Evolutionary conservation across 2,329 filamentous ascomycete species (phyloP), one percentile per base, ranked within the genome.

Genomic region (Botrytis tulipae): DNA sequence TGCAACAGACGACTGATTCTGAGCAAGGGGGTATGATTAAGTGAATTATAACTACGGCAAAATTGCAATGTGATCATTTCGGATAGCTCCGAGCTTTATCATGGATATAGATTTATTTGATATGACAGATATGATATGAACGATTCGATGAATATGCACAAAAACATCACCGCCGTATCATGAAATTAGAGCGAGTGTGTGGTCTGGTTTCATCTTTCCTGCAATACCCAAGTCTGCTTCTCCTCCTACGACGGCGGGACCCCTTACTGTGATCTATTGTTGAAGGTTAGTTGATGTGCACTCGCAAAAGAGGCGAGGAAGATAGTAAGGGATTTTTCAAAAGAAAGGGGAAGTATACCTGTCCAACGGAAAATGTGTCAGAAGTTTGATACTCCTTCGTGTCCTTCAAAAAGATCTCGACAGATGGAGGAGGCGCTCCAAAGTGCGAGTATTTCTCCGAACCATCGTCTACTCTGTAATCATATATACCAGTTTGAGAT

Each of bases 401-500:
- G 80, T 94, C 91, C 77, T 86, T 88, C 75, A 97, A 81, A 79
- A 92, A 88, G 57, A 98, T 82, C 84, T 98, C 95, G 1, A 95
- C 87, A 78, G 90, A 92, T 76, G 92, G 93, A 59, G 96, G 80
- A 3, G 95, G 95, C 16, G 92, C 86, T 4, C 96, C 96, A 80
- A 98, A 97, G 82, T 97, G 94, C 18, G 86, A 85, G 72, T 82
- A 84, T 74, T 80, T 81, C 18, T 82, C 83, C 2, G 74, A 72
- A 77, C 76, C 76, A 80, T 59, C 82, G 54, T 82, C 84, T 75
- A 87, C 86, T 77, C 95, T 86, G 82, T 98, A 98, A 81, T 98
- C 95, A 80, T 93, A 97, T 57, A 95, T 87, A 75, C 93, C 91
- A 12, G 93, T 97, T 83, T 98, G 95, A 1, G 92, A 86, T n/a